phyloP scores from a whole-genome alignment of 257 asterid species.

The Henckelia pumila region DNA sequence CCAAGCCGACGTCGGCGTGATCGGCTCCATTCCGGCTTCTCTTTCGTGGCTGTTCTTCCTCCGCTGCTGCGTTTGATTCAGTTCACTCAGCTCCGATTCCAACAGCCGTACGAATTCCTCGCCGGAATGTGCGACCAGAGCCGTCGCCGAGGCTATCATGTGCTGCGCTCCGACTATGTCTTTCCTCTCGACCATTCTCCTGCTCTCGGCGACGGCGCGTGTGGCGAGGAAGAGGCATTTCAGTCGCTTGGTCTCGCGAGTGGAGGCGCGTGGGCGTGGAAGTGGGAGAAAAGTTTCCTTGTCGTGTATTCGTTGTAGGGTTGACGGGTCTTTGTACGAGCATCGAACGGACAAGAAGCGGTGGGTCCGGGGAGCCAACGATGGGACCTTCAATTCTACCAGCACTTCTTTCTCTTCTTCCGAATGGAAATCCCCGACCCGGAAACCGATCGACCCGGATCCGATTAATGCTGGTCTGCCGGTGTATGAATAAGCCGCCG shows the following conservation, averaged over 20 bases:
- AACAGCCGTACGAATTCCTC: constrained; percentile 69
- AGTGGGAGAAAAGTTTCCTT: constrained; percentile 54
- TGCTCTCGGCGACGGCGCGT: constrained; percentile 85
- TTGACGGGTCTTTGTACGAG: constrained; percentile 86
- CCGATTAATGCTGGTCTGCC: constrained; percentile 59
- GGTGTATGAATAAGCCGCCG: constrained; percentile 56
- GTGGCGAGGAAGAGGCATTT: constrained; percentile 64
- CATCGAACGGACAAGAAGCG: constrained; percentile 78
- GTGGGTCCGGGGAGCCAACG: constrained; percentile 63
- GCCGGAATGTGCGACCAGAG: constrained; percentile 60
- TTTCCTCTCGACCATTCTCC: constrained; percentile 48
- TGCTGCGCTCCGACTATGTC: constrained; percentile 73
- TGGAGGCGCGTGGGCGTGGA: constrained; percentile 80
- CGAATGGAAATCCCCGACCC: constrained; percentile 71
- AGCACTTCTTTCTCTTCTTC: constrained; percentile 77
- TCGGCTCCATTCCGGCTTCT: constrained; percentile 57
- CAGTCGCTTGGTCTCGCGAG: constrained; percentile 55
- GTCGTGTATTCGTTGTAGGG: constrained; percentile 57
- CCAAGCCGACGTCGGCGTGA: constrained; percentile 99
- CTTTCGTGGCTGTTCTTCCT: constrained; percentile 32
- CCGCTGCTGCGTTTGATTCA: constrained; percentile 32
- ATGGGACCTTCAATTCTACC: constrained; percentile 81
- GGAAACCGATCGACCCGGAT: constrained; percentile 60
- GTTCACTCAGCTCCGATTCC: constrained; percentile 71
- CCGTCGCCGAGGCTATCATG: constrained; percentile 75